These are phyloP conservation scores for Rhynchosporium agropyri DNA, from an alignment of 2,329 filamentous ascomycete genomes.

Conservation along the genomic window DNA sequence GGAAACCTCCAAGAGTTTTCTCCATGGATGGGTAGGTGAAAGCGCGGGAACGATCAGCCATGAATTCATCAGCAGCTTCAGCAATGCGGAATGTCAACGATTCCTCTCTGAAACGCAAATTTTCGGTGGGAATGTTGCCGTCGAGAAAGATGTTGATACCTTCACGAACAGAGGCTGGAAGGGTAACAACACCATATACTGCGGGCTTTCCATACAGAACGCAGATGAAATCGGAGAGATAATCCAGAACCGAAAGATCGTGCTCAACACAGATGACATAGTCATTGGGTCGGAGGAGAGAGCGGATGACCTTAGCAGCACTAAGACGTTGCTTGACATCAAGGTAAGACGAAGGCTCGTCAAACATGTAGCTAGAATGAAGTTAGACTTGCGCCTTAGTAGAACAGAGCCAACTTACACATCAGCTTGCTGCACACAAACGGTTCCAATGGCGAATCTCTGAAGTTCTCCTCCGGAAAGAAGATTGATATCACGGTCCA, in stretches of 20 bases:
- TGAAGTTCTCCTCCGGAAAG: slow-evolving; percentile 98
- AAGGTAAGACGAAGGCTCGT: slow-evolving; percentile 97
- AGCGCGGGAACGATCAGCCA: slow-evolving; percentile 79
- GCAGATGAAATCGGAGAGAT: slow-evolving; percentile 97
- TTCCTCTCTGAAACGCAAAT: slow-evolving; percentile 96
- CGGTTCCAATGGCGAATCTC: slow-evolving; percentile 94
- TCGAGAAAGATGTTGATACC: slow-evolving; percentile 99
- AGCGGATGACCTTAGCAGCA: slow-evolving; percentile 89
- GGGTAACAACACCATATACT: slow-evolving; percentile 95
- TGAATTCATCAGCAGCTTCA: slow-evolving; percentile 86
- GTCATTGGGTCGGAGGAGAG: slow-evolving; percentile 82
- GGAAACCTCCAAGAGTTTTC: slow-evolving; percentile 90
- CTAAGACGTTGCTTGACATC: slow-evolving; percentile 99
- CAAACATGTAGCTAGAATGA: slow-evolving; percentile 83
- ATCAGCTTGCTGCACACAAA: slow-evolving; percentile 94
- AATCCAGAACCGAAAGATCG: slow-evolving; percentile 97
- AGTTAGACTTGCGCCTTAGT: background rate
- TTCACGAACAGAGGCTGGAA: slow-evolving; percentile 94
- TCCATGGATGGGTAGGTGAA: slow-evolving; percentile 90
- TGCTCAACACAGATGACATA: slow-evolving; percentile 99
- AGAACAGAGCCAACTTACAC: slow-evolving; percentile 54
- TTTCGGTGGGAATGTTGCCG: slow-evolving; percentile 96
- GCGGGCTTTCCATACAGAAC: slow-evolving; percentile 95
- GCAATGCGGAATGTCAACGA: slow-evolving; percentile 93
- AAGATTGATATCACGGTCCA: slow-evolving; percentile 85